These are phyloP conservation scores for Ophiostoma angusticollis DNA, from an alignment of 2,329 filamentous ascomycete species.

Conservation along the genomic window DNA sequence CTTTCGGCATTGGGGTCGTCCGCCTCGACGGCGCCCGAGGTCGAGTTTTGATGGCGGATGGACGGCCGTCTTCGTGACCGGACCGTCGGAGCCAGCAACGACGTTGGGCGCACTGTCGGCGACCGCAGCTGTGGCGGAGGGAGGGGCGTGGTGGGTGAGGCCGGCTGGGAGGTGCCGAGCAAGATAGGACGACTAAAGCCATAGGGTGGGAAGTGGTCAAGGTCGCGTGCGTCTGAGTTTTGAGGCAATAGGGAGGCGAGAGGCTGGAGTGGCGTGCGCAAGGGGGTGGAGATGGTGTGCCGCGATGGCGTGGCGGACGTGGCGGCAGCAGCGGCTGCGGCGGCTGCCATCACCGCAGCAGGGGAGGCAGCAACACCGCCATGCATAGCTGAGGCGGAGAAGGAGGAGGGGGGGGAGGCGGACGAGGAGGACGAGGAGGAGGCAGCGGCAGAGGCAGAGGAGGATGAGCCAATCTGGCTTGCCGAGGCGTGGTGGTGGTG, in stretches of 20 bases:
- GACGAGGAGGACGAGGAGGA: not conserved
- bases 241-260: too few species aligned
- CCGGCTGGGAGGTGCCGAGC: slow-evolving; percentile 76
- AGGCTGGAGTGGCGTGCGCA: slow-evolving; percentile 47
- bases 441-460: not conserved
- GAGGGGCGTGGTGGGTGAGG: slow-evolving; percentile 76
- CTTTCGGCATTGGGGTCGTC: slow-evolving; percentile 83
- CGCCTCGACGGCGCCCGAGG: slow-evolving; percentile 41
- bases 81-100: slow-evolving; percentile 37
- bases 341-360: slow-evolving; percentile 2
- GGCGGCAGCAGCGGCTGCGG: slow-evolving; percentile 3
- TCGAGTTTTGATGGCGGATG: slow-evolving; percentile 82
- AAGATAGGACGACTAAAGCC: slow-evolving; percentile 47
- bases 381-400: not conserved
- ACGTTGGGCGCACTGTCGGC: slow-evolving; percentile 40
- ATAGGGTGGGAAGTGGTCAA: slow-evolving; percentile 73
- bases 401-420: slow-evolving; percentile 1
- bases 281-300: slow-evolving; percentile 35
- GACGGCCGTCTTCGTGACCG: slow-evolving; percentile 62
- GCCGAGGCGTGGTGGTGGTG: slow-evolving; percentile 32
- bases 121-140: slow-evolving; percentile 51
- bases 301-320: slow-evolving; percentile 10
- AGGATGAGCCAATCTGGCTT: not conserved
- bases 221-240: slow-evolving; percentile 71
- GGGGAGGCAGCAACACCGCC: not conserved